Percentiles rank a stretch among this genome's conserved stretches.
Evolutionary conservation across 768 basidiomycete species (phyloP).

Genomic region (button mushroom (Agaricus bisporus)): DNA sequence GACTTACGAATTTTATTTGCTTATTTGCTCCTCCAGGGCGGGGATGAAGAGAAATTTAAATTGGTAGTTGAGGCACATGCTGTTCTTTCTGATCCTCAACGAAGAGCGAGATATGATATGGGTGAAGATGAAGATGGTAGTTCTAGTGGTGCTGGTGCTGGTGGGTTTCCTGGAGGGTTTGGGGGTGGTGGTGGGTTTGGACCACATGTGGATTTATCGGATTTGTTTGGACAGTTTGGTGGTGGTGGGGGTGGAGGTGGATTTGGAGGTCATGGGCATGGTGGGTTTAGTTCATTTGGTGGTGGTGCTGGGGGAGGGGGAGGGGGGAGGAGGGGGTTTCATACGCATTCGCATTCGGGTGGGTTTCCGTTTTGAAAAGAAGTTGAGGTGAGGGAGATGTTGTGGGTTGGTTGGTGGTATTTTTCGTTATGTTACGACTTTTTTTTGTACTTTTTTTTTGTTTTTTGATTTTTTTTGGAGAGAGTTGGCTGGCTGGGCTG

Average conservation of each 20-base stretch:
- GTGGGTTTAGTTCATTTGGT: not conserved
- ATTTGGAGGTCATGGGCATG: conserved; percentile 23
- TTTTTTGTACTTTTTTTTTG: too few species aligned
- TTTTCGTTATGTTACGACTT: too few species aligned
- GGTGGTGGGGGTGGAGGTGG: conserved; percentile 27
- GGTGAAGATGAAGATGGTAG: conserved; percentile 75
- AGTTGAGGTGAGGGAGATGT: too few species aligned
- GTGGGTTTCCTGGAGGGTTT: too few species aligned
- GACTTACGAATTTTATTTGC: not conserved
- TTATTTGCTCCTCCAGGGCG: conserved; percentile 47
- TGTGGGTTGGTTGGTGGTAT: too few species aligned
- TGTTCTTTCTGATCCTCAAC: conserved; percentile 71
- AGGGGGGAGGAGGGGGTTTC: conserved; percentile 17
- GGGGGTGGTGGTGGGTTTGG: conserved; percentile 27
- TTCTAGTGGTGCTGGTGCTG: too few species aligned
- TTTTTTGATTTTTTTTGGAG: too few species aligned
- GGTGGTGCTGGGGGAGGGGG: conserved; percentile 8
- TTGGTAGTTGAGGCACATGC: conserved; percentile 77
- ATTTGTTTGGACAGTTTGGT: conserved; percentile 62
- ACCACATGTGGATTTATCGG: conserved; percentile 48
- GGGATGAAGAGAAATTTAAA: conserved; percentile 96
- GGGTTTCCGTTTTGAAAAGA: conserved; percentile 27
- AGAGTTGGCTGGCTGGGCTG: too few species aligned
- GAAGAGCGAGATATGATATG: conserved; percentile 71
- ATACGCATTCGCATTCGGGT: conserved; percentile 26